Percentiles rank a stretch among this genome's conserved stretches.
Evolutionary conservation across 2,329 filamentous ascomycete genomes (phyloP).

Genomic region (Alternaria arborescens): DNA sequence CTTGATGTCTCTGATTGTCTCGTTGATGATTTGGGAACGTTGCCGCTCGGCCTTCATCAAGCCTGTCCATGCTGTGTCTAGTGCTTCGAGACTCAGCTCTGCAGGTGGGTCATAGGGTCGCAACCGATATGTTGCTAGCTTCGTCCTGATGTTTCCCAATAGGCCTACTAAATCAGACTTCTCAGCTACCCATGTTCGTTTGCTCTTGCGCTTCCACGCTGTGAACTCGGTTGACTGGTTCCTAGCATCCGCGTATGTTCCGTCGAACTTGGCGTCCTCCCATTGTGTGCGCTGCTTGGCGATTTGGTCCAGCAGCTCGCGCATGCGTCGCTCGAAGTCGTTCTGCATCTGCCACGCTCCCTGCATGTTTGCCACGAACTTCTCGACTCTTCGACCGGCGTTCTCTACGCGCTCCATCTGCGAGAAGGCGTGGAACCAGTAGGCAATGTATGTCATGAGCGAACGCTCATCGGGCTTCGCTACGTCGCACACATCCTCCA

Average conservation of each 20-base stretch:
- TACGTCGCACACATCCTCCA: constrained; percentile 97
- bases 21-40: constrained; percentile 93
- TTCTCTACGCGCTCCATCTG: constrained; percentile 99
- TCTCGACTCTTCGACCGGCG: constrained; percentile 92
- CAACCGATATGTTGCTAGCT: constrained; percentile 91
- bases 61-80: constrained; percentile 82
- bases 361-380: constrained; percentile 99
- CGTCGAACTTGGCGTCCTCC: constrained; percentile 83
- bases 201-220: constrained; percentile 88
- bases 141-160: constrained; percentile 98
- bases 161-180: constrained; percentile 94
- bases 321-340: constrained; percentile 91
- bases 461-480: constrained; percentile 94
- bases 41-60: constrained; percentile 86
- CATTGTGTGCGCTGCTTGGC: constrained; percentile 76
- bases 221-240: constrained; percentile 82
- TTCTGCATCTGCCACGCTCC: constrained; percentile 99
- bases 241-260: constrained; percentile 92
- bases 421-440: constrained; percentile 99
- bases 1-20: constrained; percentile 98
- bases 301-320: constrained; percentile 78
- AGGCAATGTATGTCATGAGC: constrained; percentile 99
- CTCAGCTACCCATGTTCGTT: constrained; percentile 95
- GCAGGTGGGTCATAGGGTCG: constrained; percentile 89
- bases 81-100: constrained; percentile 80